phyloP scores from a whole-genome alignment of 78 protist genomes.

The Guillardia theta region DNA sequence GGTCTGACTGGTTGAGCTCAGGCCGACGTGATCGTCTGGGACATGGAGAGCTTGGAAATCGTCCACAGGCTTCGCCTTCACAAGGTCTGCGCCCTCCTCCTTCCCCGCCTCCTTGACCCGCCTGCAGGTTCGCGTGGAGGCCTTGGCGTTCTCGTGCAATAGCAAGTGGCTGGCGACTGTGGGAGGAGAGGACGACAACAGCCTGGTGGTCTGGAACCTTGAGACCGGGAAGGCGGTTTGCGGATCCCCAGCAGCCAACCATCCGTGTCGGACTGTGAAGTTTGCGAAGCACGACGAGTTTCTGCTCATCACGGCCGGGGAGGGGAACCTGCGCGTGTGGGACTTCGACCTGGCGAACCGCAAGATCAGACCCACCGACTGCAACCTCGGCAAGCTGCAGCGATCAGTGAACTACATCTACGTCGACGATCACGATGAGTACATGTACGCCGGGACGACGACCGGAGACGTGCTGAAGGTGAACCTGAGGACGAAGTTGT shows the following conservation, averaged over 20 bases:
- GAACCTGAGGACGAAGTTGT: background rate
- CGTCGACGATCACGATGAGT: constrained; percentile 25
- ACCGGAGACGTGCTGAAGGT: constrained; percentile 67
- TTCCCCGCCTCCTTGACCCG: too few relatives aligned
- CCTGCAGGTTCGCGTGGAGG: constrained; percentile 49
- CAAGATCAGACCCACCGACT: constrained; percentile 57
- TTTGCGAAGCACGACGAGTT: constrained; percentile 11
- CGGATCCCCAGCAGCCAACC: constrained; percentile 54
- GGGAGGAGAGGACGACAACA: constrained; percentile 83
- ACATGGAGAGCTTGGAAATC: constrained; percentile 19
- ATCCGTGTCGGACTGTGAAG: background rate
- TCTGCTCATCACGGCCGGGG: constrained; percentile 58
- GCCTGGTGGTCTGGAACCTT: constrained; percentile 71
- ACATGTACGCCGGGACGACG: constrained; percentile 55
- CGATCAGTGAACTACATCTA: constrained; percentile 23
- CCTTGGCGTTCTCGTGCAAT: constrained; percentile 65
- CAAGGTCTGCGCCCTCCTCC: too few relatives aligned
- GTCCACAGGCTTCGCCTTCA: constrained; percentile 61
- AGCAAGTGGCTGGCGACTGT: constrained; percentile 66
- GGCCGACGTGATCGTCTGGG: constrained; percentile 74
- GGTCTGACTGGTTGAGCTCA: background rate
- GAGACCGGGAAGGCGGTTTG: constrained; percentile 59
- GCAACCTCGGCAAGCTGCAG: constrained; percentile 29
- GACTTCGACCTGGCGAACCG: constrained; percentile 45
- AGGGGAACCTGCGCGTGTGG: constrained; percentile 59